Evolutionary conservation across 371 early-diverging fungal genomes (phyloP), one percentile per base, ranked within the genome.

Genomic region (Apophysomyces trapeziformis): DNA sequence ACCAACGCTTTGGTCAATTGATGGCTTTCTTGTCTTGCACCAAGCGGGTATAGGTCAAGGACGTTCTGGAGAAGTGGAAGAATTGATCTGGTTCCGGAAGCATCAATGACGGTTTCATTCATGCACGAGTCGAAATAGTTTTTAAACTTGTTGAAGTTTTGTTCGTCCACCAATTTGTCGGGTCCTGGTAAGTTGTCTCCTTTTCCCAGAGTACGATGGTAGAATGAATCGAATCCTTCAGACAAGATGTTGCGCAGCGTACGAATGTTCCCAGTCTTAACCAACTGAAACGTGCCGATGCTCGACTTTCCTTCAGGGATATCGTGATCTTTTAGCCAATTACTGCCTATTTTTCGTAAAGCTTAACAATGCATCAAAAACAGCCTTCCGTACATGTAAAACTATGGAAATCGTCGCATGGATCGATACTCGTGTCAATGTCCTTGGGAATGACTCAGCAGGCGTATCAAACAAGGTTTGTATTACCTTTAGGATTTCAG

Each of bases 241-340:
- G 83, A 73, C 14, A 76, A 63, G 9, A 87, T 74, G 14, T 58
- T 65, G n/a, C 69, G 74, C 38, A 96, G 84, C 37, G 84, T 84
- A 68, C 88, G 87, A 64, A 87, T 87, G 75, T 89, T 89, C 74
- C 82, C 80, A 4, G 68, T 71, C 8, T 39, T 58, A 38, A 82
- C 59, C 18, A 60, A 35, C 0, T 58, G 64, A 57, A 82, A 76
- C 6, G 75, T 73, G 9, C 81, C 75, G 8, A 75, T 70, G 26
- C 75, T 64, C 14, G 84, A 73, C 64, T 86, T 79, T 18, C 80
- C 83, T 0, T 78, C 80, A 4, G 87, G 85, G 37, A 88, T 85
- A 58, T 78, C 75, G 60, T 84, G 78, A 3, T 63, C 46, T 13
- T 71, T 72, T 39, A 66, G 65, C 76, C 85, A 88, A 38, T 81